These are phyloP conservation scores for Aspergillus wentii DNA, from an alignment of 495 filamentous ascomycete species.

Conservation along the genomic window DNA sequence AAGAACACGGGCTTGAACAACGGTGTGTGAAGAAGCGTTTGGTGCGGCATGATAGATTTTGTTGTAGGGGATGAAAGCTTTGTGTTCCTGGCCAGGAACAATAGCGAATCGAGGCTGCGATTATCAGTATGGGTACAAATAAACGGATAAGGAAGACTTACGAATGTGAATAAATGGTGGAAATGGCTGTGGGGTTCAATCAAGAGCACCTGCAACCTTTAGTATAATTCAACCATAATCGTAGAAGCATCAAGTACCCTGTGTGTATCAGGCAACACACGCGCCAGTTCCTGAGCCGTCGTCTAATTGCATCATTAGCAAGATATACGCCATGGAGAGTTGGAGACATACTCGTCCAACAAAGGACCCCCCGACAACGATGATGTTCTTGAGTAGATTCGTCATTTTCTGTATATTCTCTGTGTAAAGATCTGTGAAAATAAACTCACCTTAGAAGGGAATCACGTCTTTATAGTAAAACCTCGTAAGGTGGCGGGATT, in stretches of 20 bases:
- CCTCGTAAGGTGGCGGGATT: too few species aligned
- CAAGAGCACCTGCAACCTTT: constrained; percentile 32
- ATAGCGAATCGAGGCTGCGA: constrained; percentile 47
- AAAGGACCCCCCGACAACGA: constrained; percentile 40
- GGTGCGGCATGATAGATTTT: constrained; percentile 30
- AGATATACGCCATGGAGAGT: not conserved
- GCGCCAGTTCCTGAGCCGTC: constrained; percentile 34
- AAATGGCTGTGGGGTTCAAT: constrained; percentile 50
- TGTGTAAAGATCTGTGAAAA: too few species aligned
- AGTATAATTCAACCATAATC: not conserved
- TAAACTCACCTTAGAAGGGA: too few species aligned
- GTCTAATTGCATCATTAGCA: constrained; percentile 15
- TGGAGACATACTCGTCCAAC: constrained; percentile 31
- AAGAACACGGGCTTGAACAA: constrained; percentile 39
- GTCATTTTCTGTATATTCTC: too few species aligned
- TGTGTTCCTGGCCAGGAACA: constrained; percentile 45
- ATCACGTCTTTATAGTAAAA: too few species aligned
- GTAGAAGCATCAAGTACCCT: too few species aligned
- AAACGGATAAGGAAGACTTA: constrained; percentile 16
- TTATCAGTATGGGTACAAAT: not conserved
- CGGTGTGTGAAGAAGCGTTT: constrained; percentile 25
- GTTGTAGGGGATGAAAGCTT: constrained; percentile 51
- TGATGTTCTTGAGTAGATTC: constrained; percentile 28
- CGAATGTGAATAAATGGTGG: constrained; percentile 50
- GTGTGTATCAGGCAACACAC: constrained; percentile 31